Conservation (phyloP, 139 green algal species). For the Parachlorella kessleri region DNA sequence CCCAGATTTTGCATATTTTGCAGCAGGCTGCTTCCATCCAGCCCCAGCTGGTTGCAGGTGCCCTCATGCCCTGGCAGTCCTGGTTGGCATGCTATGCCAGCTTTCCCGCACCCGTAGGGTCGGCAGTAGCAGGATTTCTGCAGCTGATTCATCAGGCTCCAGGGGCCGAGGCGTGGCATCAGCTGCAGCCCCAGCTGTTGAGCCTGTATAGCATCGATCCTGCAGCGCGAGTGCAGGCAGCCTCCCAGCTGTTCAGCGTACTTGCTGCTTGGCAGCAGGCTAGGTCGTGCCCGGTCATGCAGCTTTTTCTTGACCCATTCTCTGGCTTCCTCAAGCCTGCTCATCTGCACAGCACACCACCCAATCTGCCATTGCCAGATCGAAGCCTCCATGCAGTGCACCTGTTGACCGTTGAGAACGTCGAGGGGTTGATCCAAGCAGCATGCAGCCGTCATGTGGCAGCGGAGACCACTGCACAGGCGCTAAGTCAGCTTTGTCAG, state of each 20-base stretch:
- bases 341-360: no score
- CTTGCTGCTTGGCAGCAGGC: no score
- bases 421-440: neutral
- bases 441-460: neutral
- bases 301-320: no score
- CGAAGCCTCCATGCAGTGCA: no score
- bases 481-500: neutral
- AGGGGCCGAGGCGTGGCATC: neutral
- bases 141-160: neutral
- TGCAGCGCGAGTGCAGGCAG: no score
- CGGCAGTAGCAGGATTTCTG: neutral
- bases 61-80: neutral
- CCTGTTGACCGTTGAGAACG: neutral
- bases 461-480: neutral
- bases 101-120: no score
- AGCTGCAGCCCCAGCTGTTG: neutral
- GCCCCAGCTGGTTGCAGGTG: neutral
- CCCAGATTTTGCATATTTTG: no score
- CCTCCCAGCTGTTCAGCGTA: no score
- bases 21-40: no score
- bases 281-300: no score
- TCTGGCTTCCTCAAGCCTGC: no score
- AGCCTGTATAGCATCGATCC: neutral
- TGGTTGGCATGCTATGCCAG: neutral
- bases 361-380: no score